Conservation (phyloP, 2,329 filamentous ascomycete genomes). For the Microthyrium microscopicum region DNA sequence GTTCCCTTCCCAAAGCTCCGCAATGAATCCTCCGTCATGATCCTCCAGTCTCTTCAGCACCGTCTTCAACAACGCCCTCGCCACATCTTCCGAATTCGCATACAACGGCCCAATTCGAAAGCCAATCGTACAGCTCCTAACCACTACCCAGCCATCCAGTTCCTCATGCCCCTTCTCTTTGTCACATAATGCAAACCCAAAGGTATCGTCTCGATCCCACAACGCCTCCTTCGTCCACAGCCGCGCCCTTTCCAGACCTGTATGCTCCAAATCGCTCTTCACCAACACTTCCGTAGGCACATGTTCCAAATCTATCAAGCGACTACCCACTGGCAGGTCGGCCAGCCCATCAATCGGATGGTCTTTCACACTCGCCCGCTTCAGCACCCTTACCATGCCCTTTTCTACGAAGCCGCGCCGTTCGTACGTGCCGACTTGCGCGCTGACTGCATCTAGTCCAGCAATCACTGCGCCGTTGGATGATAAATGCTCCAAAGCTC, state of each 20-base stretch:
- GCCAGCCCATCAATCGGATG: slow-evolving; percentile 8
- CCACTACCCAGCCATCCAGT: slow-evolving; percentile 16
- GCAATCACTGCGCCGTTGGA: slow-evolving; percentile 12
- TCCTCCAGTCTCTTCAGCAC: slow-evolving; percentile 13
- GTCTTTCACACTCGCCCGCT: slow-evolving; percentile 11
- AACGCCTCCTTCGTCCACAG: slow-evolving; percentile 18
- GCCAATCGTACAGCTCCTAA: slow-evolving; percentile 17
- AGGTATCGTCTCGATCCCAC: slow-evolving; percentile 14
- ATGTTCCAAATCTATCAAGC: slow-evolving; percentile 12
- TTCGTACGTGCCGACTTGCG: slow-evolving; percentile 20
- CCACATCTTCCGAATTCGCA: slow-evolving; percentile 14
- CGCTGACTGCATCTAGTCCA: slow-evolving; percentile 21
- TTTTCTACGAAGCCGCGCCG: slow-evolving; percentile 18
- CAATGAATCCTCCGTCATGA: slow-evolving; percentile 13
- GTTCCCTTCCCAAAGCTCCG: slow-evolving; percentile 21
- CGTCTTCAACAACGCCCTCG: slow-evolving; percentile 13
- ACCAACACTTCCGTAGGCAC: slow-evolving; percentile 13
- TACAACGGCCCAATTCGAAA: slow-evolving; percentile 21
- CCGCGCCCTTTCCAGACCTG: slow-evolving; percentile 16
- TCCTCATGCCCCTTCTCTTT: slow-evolving; percentile 5
- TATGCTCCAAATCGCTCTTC: slow-evolving; percentile 15
- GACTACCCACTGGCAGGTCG: slow-evolving; percentile 9
- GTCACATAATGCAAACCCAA: slow-evolving; percentile 15
- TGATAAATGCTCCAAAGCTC: slow-evolving; percentile 13
- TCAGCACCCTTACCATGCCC: slow-evolving; percentile 16